Evolutionary conservation across 2,329 filamentous ascomycete genomes (phyloP), one percentile per base, ranked within the genome.

Genomic region (Botryotinia convoluta): DNA sequence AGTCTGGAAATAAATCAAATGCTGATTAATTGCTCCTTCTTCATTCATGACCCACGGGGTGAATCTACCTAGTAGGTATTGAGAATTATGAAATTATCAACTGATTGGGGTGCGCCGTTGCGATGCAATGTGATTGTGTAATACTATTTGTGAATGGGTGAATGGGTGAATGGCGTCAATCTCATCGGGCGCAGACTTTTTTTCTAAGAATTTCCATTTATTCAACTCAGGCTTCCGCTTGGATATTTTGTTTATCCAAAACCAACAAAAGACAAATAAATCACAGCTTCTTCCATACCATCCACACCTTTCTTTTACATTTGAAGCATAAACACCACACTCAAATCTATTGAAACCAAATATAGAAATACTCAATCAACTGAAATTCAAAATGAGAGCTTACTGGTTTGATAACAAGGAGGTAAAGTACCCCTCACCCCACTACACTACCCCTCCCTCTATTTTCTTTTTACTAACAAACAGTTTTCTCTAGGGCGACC

Each of bases 381-480:
- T 48, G 37, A 48, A 16, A n/a, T 42, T 29, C 39, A 87, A 77
- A 72, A 92, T 92, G 90, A 90, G 86, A 81, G 90, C 90, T 76
- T 92, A 92, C 83, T 92, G 88, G 87, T 92, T 86, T 82, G 90
- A 92, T 82, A 91, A 92, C 82, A 82, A 86, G 76, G 85, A 86
- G 71, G 89, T 91, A 86, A 73, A 83, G 74, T 74, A 71, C 69
- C 44, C 51, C 71, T 69, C 74, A 62, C 69, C 63, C 32, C 37
- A 61, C 61, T 16, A 35, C 35, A 68, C 14, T 68, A 57, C 65
- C 65, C 65, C 48, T 69, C 65, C 35, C 48, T 59, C 54, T 39
- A 62, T 71, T 69, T 51, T 69, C 75, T 35, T 37, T 48, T 29
- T 68, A 32, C 45, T 77, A 65, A 77, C 54, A 74, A 72, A 73